A percentile compares a stretch with the other conserved stretches of the same genome.
Conservation (phyloP, 2,329 filamentous ascomycete genomes). For the Clonostachys sp. region DNA sequence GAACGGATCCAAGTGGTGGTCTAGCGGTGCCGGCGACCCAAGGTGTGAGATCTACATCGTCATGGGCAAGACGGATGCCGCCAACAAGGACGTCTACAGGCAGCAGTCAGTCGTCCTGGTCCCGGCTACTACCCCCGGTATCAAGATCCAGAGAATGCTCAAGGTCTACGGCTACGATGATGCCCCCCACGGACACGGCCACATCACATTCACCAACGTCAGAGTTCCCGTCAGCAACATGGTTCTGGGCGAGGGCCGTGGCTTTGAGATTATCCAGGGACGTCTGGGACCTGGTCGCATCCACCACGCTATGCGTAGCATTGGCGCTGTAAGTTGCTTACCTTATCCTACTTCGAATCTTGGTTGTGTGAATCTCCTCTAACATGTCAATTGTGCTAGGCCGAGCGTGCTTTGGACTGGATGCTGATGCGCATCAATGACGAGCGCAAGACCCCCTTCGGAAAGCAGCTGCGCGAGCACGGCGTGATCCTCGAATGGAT, state of each 20-base stretch:
- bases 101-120: constrained; percentile 95
- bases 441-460: constrained; percentile 84
- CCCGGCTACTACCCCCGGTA: constrained; percentile 72
- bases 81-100: constrained; percentile 72
- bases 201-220: constrained; percentile 85
- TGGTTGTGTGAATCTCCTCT: not conserved
- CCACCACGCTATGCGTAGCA: constrained; percentile 94
- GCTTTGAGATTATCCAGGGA: constrained; percentile 98
- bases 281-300: constrained; percentile 93
- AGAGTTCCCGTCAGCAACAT: constrained; percentile 80
- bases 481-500: constrained; percentile 95
- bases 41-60: constrained; percentile 92
- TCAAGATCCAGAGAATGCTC: constrained; percentile 92
- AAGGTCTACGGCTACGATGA: constrained; percentile 95
- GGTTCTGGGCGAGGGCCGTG: constrained; percentile 86
- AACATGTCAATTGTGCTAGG: constrained; percentile 28
- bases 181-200: constrained; percentile 95
- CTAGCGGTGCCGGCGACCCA: constrained; percentile 87
- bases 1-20: constrained; percentile 99
- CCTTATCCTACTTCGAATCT: not conserved
- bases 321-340: constrained; percentile 62
- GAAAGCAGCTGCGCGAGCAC: constrained; percentile 80
- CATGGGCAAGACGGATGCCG: constrained; percentile 86
- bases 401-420: constrained; percentile 90
- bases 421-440: constrained; percentile 95